phyloP scores from a whole-genome alignment of 345 rosid genomes.

The Odontarrhena argentea region DNA sequence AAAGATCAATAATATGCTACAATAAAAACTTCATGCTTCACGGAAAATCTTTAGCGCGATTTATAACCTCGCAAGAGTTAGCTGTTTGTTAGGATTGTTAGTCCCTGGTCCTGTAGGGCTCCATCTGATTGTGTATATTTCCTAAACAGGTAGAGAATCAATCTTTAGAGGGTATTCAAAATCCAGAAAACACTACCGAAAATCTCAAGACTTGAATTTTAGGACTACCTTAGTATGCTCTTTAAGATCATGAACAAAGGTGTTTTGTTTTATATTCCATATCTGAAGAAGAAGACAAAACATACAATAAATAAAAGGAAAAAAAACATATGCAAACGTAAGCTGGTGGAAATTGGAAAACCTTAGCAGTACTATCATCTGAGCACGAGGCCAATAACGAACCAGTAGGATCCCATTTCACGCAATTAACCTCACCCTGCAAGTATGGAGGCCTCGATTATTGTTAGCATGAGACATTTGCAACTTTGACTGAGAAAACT shows the following conservation, averaged over 20 bases:
- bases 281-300: constrained; percentile 48
- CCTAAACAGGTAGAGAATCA: constrained; percentile 48
- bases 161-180: background rate
- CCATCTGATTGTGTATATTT: constrained; percentile 92
- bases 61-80: constrained; percentile 80
- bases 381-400: constrained; percentile 93
- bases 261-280: constrained; percentile 84
- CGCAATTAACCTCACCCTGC: constrained; percentile 99
- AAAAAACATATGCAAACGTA: background rate
- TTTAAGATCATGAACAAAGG: constrained; percentile 78
- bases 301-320: background rate
- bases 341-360: constrained; percentile 33
- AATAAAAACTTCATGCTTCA: background rate
- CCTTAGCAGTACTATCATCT: constrained; percentile 97
- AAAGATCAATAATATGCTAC: background rate
- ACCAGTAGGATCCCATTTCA: constrained; percentile 99
- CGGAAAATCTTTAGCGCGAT: background rate
- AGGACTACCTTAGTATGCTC: constrained; percentile 67
- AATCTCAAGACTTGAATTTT: background rate
- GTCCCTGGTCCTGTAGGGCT: constrained; percentile 94
- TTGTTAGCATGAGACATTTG: constrained; percentile 26
- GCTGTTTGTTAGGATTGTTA: constrained; percentile 87
- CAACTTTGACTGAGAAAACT: constrained; percentile 13
- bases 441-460: constrained; percentile 34
- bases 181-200: background rate